Base-by-base conservation (phyloP, 371 early-diverging fungal genomes). In the Rhizomucor pusillus region DNA sequence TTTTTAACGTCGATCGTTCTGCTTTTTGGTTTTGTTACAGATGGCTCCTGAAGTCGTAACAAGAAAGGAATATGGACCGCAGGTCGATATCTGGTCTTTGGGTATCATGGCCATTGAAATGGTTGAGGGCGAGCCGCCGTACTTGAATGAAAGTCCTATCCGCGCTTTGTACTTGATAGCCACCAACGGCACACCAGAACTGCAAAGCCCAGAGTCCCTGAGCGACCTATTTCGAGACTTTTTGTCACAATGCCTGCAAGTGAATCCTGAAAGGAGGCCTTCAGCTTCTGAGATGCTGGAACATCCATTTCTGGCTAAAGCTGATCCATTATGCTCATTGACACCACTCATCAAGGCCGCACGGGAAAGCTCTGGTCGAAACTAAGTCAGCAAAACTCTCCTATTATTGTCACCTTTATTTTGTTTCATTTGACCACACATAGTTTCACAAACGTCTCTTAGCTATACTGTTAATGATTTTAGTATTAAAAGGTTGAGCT, bases 11-110 rank as follows among this genome's bases (percentile, higher is more conserved):
- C 36, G 12, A 16, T 50, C 36, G 13, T 4, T 49, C 18, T n/a
- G n/a, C n/a, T n/a, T n/a, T n/a, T n/a, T n/a, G n/a, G n/a, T n/a
- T n/a, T n/a, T n/a, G n/a, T 39, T 33, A 33, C 40, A 69, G 90
- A 94, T 99, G 92, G 95, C 97, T 11, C 97, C 96, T 7, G 97
- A 95, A 71, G 93, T 97, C 1, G 96, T 98, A 7, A 91, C 86
- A n/a, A 81, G 90, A 34, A 92, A 92, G 64, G 94, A 92, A 66
- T 97, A 97, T 64, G 94, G 94, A 0, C 89, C 90, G 35, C 90
- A 89, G 62, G 93, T 94, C 34, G 99, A 99, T 66, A 85, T 97
- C 22, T 99, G 99, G 99, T 91, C 93, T 1, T 73, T 98, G 6
- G 99, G 97, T 3, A 97, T 99, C 62, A 92, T 97, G 86, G 84